A percentile compares a stretch with the other conserved stretches of the same genome.
These are phyloP conservation scores for Catharanthus roseus DNA, from an alignment of 257 asterid species.

Conservation along the genomic window DNA sequence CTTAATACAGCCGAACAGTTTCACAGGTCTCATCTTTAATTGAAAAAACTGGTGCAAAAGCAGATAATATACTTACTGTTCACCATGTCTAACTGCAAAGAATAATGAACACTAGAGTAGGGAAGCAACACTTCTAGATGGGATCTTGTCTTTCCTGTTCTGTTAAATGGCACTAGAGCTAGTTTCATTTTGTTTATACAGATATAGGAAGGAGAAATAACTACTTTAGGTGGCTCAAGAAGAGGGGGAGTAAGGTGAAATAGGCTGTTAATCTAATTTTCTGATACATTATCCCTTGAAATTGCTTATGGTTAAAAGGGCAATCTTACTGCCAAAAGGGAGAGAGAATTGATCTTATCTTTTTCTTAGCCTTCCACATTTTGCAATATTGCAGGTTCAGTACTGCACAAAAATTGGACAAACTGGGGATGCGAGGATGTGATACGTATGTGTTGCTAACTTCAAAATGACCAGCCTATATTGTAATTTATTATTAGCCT, in stretches of 20 bases:
- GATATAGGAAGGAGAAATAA: not conserved
- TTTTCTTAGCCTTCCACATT: not conserved
- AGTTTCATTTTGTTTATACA: not conserved
- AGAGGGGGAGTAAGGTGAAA: not conserved
- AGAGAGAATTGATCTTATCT: not conserved
- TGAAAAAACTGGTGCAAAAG: not conserved
- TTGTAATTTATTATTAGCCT: slow-evolving; percentile 11
- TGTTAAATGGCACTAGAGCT: not conserved
- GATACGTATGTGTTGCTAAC: slow-evolving; percentile 69
- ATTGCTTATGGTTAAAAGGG: not conserved
- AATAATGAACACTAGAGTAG: not conserved
- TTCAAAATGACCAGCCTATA: slow-evolving; percentile 11
- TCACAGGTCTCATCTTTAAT: not conserved
- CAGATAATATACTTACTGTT: not conserved
- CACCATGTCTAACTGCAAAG: not conserved
- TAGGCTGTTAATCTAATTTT: not conserved
- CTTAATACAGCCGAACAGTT: not conserved
- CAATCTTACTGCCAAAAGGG: not conserved
- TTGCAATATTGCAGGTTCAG: slow-evolving; percentile 64
- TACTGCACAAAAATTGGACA: slow-evolving; percentile 97
- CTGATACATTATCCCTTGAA: not conserved
- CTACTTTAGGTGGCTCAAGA: not conserved
- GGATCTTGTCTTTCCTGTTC: not conserved
- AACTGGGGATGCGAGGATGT: slow-evolving; percentile 99
- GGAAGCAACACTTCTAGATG: not conserved